Evolutionary conservation across 495 filamentous ascomycete genomes (phyloP).

Genomic region (Penicillium longicatenatum): DNA sequence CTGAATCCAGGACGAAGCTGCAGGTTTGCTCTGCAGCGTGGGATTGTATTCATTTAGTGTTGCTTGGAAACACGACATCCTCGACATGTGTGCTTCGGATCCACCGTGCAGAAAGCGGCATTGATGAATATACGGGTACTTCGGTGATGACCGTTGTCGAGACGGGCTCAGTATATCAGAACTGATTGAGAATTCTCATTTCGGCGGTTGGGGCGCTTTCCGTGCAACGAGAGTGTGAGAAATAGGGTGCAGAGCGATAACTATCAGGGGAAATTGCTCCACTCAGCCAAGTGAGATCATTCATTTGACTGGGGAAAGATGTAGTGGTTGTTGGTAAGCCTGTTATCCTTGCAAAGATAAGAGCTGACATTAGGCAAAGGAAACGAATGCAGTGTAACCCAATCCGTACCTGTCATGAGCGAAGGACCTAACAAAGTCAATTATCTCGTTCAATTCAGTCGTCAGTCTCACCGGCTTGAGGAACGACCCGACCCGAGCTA

Average conservation of each 20-base stretch:
- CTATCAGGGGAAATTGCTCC: conserved; percentile 56
- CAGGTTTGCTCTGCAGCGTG: conserved; percentile 40
- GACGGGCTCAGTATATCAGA: conserved; percentile 23
- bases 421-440: conserved; percentile 32
- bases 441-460: conserved; percentile 50
- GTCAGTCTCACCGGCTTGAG: conserved; percentile 54
- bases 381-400: conserved; percentile 46
- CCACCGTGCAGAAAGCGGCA: conserved; percentile 42
- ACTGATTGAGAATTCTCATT: conserved; percentile 46
- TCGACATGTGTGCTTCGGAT: conserved; percentile 44
- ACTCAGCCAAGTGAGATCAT: conserved; percentile 61
- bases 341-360: neutral
- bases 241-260: conserved; percentile 47
- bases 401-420: conserved; percentile 41
- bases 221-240: conserved; percentile 45
- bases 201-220: conserved; percentile 49
- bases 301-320: conserved; percentile 57
- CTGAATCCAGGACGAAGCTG: conserved; percentile 48
- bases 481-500: conserved; percentile 33
- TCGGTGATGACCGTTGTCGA: conserved; percentile 48
- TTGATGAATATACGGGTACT: conserved; percentile 33
- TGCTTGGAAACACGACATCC: conserved; percentile 44
- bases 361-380: conserved; percentile 16
- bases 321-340: conserved; percentile 56
- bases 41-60: conserved; percentile 50